Evolutionary conservation across 2,329 filamentous ascomycete species (phyloP).

Genomic region (Massarina eburnea): DNA sequence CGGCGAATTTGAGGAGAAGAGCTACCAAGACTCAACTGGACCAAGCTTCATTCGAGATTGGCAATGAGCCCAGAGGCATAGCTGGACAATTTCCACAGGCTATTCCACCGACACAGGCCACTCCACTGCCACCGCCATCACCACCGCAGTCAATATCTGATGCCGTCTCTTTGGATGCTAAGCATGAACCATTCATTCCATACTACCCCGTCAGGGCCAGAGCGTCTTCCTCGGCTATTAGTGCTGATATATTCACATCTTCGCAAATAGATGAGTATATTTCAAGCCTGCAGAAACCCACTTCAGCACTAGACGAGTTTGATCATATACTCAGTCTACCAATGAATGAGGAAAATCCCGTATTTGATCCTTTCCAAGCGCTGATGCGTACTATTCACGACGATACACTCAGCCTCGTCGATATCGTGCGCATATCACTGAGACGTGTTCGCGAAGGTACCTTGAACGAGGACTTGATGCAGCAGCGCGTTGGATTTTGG

Average conservation of each 20-base stretch:
- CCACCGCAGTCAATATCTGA: neutral
- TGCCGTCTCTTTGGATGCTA: too few species aligned
- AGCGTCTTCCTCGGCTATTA: conserved; percentile 7
- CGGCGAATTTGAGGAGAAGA: neutral
- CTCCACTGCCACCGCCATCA: neutral
- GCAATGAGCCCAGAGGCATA: too few species aligned
- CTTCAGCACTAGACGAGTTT: conserved; percentile 14
- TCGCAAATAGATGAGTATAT: conserved; percentile 4
- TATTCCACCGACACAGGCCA: too few species aligned
- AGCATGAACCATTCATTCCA: conserved; percentile 13
- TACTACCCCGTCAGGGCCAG: conserved; percentile 11
- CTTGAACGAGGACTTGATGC: conserved; percentile 16
- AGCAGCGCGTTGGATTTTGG: conserved; percentile 19
- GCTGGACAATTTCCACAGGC: too few species aligned
- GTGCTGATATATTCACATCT: conserved; percentile 4
- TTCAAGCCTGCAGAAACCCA: conserved; percentile 9
- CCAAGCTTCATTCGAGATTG: too few species aligned
- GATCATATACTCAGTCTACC: conserved; percentile 8
- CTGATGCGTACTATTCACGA: conserved; percentile 16
- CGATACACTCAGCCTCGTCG: conserved; percentile 11
- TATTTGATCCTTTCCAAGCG: conserved; percentile 10
- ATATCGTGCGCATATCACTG: conserved; percentile 14
- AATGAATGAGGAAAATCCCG: conserved; percentile 10
- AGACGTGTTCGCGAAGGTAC: conserved; percentile 19
- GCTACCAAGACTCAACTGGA: neutral